phyloP scores from a whole-genome alignment of 805 yeast species.

The Metschnikowia reukaufii region DNA sequence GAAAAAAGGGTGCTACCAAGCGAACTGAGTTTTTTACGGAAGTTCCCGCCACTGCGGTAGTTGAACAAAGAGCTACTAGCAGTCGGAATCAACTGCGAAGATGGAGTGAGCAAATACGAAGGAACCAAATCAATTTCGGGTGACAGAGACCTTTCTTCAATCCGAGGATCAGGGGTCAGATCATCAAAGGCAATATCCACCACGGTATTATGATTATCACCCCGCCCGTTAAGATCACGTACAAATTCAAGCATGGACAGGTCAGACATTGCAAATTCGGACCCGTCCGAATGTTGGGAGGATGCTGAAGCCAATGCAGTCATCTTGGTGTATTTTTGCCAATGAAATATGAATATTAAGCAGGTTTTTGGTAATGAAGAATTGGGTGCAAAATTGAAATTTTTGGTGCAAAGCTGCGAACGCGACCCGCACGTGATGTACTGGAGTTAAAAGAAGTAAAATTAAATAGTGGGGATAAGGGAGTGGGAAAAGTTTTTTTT shows the following conservation, averaged over 20 bases:
- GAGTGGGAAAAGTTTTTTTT: no score
- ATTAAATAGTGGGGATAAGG: no score
- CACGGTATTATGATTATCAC: conserved; percentile 4
- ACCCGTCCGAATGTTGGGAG: conserved; percentile 6
- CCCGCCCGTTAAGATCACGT: conserved; percentile 14
- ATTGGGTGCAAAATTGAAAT: conserved; percentile 11
- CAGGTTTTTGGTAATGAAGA: neutral
- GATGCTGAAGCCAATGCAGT: conserved; percentile 8
- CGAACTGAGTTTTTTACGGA: conserved; percentile 8
- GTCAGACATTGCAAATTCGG: conserved; percentile 12
- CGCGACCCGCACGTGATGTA: neutral
- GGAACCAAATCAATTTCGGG: conserved; percentile 9
- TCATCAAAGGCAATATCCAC: conserved; percentile 1
- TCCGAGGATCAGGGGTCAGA: neutral
- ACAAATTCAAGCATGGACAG: conserved; percentile 19
- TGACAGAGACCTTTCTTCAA: conserved; percentile 3
- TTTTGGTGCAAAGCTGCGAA: neutral
- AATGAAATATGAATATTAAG: neutral
- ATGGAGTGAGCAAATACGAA: conserved; percentile 1
- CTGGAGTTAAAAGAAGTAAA: no score
- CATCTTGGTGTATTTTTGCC: neutral
- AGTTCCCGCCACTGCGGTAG: conserved; percentile 4
- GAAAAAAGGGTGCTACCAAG: conserved; percentile 10
- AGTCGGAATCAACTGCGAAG: conserved; percentile 3
- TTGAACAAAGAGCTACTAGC: conserved; percentile 6